A percentile compares a stretch with the other conserved stretches of the same genome.
These are phyloP conservation scores for Cardamine resedifolia DNA, from an alignment of 345 rosid species.

Conservation along the genomic window DNA sequence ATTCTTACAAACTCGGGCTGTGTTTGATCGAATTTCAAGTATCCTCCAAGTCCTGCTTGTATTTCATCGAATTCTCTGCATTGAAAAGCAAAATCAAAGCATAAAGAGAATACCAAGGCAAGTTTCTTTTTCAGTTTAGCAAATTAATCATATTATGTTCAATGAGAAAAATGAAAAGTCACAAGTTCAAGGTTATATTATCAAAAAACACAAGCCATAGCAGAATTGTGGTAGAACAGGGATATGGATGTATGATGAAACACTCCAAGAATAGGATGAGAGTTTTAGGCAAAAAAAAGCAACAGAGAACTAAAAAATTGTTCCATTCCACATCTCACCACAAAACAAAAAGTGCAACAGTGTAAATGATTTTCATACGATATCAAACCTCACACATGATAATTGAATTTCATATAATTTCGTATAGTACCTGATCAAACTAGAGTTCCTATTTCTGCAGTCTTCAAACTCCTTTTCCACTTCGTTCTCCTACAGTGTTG, in stretches of 20 bases:
- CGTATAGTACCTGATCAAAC: slow-evolving; percentile 56
- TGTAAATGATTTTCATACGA: slow-evolving; percentile 9
- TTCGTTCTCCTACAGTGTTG: slow-evolving; percentile 50
- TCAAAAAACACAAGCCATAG: slow-evolving; percentile 16
- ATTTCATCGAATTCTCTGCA: slow-evolving; percentile 77
- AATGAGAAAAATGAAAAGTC: background rate
- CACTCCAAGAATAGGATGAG: background rate
- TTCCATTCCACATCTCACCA: background rate
- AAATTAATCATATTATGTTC: background rate
- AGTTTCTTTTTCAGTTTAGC: slow-evolving; percentile 6
- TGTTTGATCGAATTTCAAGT: slow-evolving; percentile 43
- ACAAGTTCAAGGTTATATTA: background rate
- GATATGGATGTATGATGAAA: slow-evolving; percentile 6
- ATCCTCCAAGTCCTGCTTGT: slow-evolving; percentile 48
- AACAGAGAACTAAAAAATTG: background rate
- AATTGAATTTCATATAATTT: background rate
- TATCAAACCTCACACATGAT: slow-evolving; percentile 13
- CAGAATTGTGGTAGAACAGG: background rate
- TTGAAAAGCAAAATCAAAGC: slow-evolving; percentile 26
- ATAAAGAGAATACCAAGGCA: slow-evolving; percentile 18
- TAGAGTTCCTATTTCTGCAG: slow-evolving; percentile 64
- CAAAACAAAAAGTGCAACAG: slow-evolving; percentile 20
- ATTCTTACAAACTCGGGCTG: slow-evolving; percentile 54
- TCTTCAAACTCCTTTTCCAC: slow-evolving; percentile 58
- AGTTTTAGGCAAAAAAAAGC: background rate